Conservation (phyloP, 2,329 filamentous ascomycete species). For the Ophiostoma piceae region DNA sequence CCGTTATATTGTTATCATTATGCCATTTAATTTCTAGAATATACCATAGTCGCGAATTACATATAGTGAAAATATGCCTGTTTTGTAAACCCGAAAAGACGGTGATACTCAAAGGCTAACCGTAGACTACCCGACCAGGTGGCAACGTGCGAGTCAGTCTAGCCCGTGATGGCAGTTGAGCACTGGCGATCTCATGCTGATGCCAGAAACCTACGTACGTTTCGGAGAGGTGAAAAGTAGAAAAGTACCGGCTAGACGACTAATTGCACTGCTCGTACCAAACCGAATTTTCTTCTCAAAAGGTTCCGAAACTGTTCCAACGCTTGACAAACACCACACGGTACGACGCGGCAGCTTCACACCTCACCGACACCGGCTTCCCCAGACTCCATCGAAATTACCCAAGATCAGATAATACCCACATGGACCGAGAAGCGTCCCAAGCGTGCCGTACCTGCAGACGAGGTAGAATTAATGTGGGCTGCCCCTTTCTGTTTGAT, state of each 20-base stretch:
- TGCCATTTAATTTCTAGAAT: no score
- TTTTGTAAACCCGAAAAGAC: no score
- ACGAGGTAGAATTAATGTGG: conserved; percentile 9
- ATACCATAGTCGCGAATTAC: no score
- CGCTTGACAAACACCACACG: not conserved
- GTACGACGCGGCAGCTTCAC: not conserved
- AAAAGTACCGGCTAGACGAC: not conserved
- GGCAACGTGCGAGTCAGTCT: not conserved
- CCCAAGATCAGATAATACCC: not conserved
- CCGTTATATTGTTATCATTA: no score
- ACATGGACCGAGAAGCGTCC: conserved; percentile 9
- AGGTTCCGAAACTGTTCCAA: not conserved
- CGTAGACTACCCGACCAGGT: not conserved
- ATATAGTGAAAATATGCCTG: no score
- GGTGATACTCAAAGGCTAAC: no score
- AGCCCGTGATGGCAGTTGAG: not conserved
- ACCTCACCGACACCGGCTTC: not conserved
- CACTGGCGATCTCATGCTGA: not conserved
- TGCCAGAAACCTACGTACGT: not conserved
- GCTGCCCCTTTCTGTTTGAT: not conserved
- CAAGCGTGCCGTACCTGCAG: conserved; percentile 7
- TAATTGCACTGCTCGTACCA: not conserved
- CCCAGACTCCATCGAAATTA: not conserved
- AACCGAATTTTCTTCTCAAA: no score
- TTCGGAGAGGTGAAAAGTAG: not conserved